Evolutionary conservation across 345 rosid species (phyloP).

Genomic region (Linum lewisii): DNA sequence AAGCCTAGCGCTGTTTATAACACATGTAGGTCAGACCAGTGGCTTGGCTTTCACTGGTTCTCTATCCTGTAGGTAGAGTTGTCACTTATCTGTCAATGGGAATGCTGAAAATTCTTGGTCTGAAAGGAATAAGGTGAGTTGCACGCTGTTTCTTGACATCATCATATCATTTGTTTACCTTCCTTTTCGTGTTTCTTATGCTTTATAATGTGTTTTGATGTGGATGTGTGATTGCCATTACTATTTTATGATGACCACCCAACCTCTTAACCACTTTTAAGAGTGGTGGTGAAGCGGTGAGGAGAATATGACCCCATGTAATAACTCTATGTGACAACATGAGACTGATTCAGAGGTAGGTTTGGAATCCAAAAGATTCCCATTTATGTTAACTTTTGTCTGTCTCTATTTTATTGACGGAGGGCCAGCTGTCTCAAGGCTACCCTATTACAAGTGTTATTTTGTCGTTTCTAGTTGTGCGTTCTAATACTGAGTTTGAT

Average conservation of each 20-base stretch:
- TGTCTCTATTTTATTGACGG: not conserved
- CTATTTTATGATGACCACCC: not conserved
- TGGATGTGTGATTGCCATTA: not conserved
- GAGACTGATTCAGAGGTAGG: not conserved
- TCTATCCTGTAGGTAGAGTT: constrained; percentile 94
- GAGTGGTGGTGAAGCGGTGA: not conserved
- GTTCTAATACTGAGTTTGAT: not conserved
- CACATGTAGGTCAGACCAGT: constrained; percentile 95
- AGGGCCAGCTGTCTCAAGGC: not conserved
- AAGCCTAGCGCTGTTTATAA: constrained; percentile 30
- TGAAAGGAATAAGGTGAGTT: constrained; percentile 82
- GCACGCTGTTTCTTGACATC: not conserved
- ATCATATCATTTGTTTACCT: not conserved
- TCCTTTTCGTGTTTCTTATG: not conserved
- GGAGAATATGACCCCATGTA: not conserved
- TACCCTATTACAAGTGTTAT: not conserved
- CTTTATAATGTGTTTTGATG: not conserved
- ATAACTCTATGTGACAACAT: not conserved
- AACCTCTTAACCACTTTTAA: not conserved
- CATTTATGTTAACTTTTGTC: not conserved
- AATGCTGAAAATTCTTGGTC: constrained; percentile 86
- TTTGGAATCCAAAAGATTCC: not conserved
- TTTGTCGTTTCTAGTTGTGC: not conserved
- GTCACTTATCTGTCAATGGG: constrained; percentile 94
- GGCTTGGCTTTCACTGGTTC: constrained; percentile 93